Evolutionary conservation across 1,284 basidiomycete species (phyloP).

Genomic region (Ustilago trichophora): DNA sequence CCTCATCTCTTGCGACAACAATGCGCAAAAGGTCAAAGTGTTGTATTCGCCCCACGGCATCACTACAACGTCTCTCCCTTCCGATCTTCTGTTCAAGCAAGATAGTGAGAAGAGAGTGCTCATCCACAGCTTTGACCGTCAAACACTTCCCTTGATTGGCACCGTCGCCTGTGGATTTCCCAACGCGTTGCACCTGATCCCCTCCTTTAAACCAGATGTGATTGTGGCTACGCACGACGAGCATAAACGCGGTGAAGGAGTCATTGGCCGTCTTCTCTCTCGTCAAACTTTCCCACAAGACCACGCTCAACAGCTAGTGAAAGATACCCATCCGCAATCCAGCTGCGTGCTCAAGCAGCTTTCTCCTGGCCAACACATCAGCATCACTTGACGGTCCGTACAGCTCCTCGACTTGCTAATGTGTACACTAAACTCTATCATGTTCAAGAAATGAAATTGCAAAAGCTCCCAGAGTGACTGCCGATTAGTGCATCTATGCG

Average conservation of each 20-base stretch:
- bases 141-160: slow-evolving; percentile 37
- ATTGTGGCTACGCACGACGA: slow-evolving; percentile 44
- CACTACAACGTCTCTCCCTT: slow-evolving; percentile 20
- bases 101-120: slow-evolving; percentile 4
- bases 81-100: not conserved
- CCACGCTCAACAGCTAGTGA: not conserved
- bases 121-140: slow-evolving; percentile 43
- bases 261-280: slow-evolving; percentile 23
- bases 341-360: slow-evolving; percentile 4
- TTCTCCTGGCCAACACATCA: slow-evolving; percentile 14
- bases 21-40: not conserved
- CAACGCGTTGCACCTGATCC: slow-evolving; percentile 24
- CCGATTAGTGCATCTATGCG: too few relatives aligned
- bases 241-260: slow-evolving; percentile 26
- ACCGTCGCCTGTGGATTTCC: slow-evolving; percentile 30
- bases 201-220: slow-evolving; percentile 9
- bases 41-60: slow-evolving; percentile 44
- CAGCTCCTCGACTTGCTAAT: too few relatives aligned
- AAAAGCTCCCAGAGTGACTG: too few relatives aligned
- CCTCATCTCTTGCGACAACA: slow-evolving; percentile 10
- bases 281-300: slow-evolving; percentile 8
- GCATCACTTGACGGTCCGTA: slow-evolving; percentile 2
- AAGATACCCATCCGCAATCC: not conserved
- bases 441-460: too few relatives aligned
- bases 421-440: too few relatives aligned